phyloP scores from a whole-genome alignment of 148 eudicot species.

The Mesembryanthemum crystallinum region DNA sequence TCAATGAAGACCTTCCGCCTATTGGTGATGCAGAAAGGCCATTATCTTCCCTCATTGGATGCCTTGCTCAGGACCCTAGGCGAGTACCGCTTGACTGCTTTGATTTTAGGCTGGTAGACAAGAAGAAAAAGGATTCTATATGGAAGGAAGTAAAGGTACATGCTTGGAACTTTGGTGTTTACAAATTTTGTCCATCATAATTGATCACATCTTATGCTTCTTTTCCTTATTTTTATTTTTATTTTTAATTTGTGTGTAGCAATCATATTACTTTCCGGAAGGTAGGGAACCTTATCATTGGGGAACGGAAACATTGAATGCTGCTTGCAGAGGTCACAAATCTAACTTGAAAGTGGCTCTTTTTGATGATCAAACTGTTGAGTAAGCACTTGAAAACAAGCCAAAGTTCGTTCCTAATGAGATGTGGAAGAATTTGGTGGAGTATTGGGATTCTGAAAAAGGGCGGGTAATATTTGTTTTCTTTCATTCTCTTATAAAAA shows the following conservation, averaged over 20 bases:
- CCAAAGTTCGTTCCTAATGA: neutral
- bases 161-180: no score
- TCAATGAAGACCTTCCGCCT: neutral
- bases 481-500: no score
- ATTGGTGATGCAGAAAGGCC: neutral
- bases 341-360: neutral
- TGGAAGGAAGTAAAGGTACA: neutral
- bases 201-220: no score
- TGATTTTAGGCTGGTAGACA: neutral
- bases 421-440: neutral
- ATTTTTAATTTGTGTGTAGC: neutral
- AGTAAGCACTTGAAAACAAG: neutral
- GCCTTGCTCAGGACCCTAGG: neutral
- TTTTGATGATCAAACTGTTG: neutral
- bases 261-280: neutral
- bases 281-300: neutral
- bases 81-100: neutral
- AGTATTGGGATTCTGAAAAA: neutral
- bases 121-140: neutral
- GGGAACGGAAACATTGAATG: neutral
- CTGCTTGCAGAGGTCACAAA: neutral
- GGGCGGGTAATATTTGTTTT: neutral
- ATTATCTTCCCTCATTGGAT: neutral
- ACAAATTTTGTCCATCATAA: no score
- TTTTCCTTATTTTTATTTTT: no score